Evolutionary conservation across 805 yeast genomes (phyloP).

Genomic region (Saturnispora serradocipensis): DNA sequence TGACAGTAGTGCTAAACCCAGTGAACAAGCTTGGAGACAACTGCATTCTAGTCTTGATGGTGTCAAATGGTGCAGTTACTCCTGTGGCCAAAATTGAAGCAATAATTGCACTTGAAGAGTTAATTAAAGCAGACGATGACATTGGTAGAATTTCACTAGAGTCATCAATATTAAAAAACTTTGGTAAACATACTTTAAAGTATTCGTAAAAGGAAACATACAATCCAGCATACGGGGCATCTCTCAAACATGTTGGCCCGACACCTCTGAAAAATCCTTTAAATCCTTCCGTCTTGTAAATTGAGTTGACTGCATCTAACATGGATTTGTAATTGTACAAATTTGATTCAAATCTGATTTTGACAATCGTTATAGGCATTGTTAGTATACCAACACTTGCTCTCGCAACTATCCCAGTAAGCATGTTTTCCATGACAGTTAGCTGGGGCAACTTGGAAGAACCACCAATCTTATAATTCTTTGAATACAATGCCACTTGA

Average conservation of each 20-base stretch:
- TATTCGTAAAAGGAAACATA: slow-evolving; percentile 81
- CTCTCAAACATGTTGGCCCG: slow-evolving; percentile 78
- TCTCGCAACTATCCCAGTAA: slow-evolving; percentile 71
- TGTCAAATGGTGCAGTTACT: slow-evolving; percentile 90
- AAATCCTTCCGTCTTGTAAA: slow-evolving; percentile 43
- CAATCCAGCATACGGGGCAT: slow-evolving; percentile 94
- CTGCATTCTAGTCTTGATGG: slow-evolving; percentile 88
- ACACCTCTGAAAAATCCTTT: slow-evolving; percentile 80
- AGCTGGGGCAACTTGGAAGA: slow-evolving; percentile 59
- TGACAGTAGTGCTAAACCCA: slow-evolving; percentile 33
- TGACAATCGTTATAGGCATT: slow-evolving; percentile 90
- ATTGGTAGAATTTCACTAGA: slow-evolving; percentile 12
- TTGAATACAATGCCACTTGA: not conserved
- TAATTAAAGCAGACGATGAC: slow-evolving; percentile 40
- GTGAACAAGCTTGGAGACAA: slow-evolving; percentile 43
- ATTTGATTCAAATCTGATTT: slow-evolving; percentile 82
- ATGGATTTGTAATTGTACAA: slow-evolving; percentile 62
- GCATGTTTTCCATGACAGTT: slow-evolving; percentile 56
- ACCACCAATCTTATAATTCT: not conserved
- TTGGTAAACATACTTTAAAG: slow-evolving; percentile 50
- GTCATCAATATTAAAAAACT: slow-evolving; percentile 19
- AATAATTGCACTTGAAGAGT: slow-evolving; percentile 63
- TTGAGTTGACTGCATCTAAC: slow-evolving; percentile 47
- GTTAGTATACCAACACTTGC: slow-evolving; percentile 76
- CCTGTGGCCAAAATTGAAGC: slow-evolving; percentile 80